Evolutionary conservation across 805 yeast species (phyloP), one percentile per base, ranked within the genome.

Genomic region (Cyberlindnera saturnus): DNA sequence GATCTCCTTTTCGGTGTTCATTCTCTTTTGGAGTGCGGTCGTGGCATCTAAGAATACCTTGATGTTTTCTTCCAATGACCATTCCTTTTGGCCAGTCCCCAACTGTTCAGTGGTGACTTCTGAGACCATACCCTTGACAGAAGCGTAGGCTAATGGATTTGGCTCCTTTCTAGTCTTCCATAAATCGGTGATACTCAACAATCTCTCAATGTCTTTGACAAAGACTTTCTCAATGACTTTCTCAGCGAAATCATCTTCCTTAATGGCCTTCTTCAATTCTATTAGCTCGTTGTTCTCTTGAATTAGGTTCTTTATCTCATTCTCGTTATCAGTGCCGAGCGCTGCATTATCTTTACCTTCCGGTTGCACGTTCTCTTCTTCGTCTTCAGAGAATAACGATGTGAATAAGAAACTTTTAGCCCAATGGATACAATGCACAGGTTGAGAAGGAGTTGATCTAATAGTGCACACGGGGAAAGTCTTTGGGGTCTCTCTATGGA

Each of bases 371-470:
- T 59, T 56, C 43, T 55, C 55, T 36, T 52, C 61, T 10, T 64
- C 64, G 39, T 68, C 71, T 38, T 78, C 79, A 17, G 79, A 81
- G 60, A 89, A 91, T 32, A 93, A 67, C 57, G 88, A 95, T 19
- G 77, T 73, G 59, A 93, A 89, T 40, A 93, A 65, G 57, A 87
- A 95, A 53, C 85, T 87, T 60, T 93, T 93, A 8, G 97, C 95
- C 99, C 99, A 93, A 1, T 95, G 96, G 20, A 93, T 82, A 62
- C 96, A 89, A 59, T 93, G 99, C 6, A 93, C 82, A 0, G 97
- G 97, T 58, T 86, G 89, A 0, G 96, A 86, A 0, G 99, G 99
- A 0, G 99, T 93, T 6, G 96, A 87, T 50, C 99, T 73, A 45
- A 93, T 93, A 0, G 99, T 93, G 62, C 99, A 93, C 1, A 93